phyloP scores from a whole-genome alignment of 306 rosid genomes.

The Nissolia schottii region DNA sequence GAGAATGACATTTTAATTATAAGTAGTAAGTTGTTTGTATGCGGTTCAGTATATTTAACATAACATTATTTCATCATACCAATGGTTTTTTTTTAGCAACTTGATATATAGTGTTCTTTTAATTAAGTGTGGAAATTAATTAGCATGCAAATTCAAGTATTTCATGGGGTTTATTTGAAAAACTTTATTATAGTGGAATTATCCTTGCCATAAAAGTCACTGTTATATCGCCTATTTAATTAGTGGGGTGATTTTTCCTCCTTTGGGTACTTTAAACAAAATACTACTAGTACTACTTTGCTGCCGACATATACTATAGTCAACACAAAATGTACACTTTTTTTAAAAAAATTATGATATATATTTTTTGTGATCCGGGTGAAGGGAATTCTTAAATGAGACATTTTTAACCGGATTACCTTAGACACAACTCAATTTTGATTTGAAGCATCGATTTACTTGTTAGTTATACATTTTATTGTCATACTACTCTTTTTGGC shows the following conservation, averaged over 20 bases:
- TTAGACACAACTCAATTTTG: background rate
- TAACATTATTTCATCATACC: too few relatives aligned
- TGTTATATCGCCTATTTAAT: slow-evolving; percentile 37
- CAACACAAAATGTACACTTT: slow-evolving; percentile 23
- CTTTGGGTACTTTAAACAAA: background rate
- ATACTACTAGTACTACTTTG: background rate
- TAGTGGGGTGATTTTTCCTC: background rate
- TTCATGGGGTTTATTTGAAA: background rate
- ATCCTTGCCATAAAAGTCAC: slow-evolving; percentile 4
- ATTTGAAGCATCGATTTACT: slow-evolving; percentile 4
- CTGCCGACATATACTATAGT: slow-evolving; percentile 32
- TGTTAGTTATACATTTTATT: background rate
- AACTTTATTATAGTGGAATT: background rate
- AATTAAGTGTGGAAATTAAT: background rate
- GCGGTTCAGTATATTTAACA: too few relatives aligned
- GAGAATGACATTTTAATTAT: too few relatives aligned
- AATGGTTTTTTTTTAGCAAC: background rate
- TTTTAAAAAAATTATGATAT: too few relatives aligned
- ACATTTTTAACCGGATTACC: background rate
- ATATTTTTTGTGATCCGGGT: too few relatives aligned
- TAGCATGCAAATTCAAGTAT: slow-evolving; percentile 16
- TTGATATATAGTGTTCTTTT: background rate
- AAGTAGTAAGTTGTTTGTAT: too few relatives aligned
- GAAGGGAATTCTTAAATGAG: background rate
- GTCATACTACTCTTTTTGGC: background rate